These are phyloP conservation scores for Pezicula carpinea DNA, from an alignment of 2,329 filamentous ascomycete genomes.

Conservation along the genomic window DNA sequence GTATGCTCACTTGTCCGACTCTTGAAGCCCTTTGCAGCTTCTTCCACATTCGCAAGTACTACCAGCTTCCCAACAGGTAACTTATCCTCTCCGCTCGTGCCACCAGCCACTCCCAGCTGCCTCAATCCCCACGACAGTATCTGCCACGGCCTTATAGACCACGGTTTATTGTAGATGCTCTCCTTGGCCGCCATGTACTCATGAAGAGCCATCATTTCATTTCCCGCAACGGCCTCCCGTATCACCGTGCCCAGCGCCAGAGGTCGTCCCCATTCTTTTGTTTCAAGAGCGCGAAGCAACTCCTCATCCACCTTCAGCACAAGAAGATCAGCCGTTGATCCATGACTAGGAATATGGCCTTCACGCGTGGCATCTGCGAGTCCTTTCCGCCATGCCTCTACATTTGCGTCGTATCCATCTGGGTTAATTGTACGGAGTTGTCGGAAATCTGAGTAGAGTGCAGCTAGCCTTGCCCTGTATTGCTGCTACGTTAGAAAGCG, in stretches of 20 bases:
- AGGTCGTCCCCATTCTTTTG: conserved; percentile 74
- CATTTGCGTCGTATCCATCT: conserved; percentile 78
- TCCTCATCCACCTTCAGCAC: conserved; percentile 53
- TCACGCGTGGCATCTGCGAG: conserved; percentile 64
- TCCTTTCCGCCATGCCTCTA: conserved; percentile 72
- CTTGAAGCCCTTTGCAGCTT: conserved; percentile 49
- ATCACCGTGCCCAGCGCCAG: conserved; percentile 76
- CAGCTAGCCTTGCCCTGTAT: conserved; percentile 68
- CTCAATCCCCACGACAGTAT: conserved; percentile 72
- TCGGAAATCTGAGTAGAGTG: conserved; percentile 84
- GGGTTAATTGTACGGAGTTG: conserved; percentile 72
- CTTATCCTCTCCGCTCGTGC: conserved; percentile 43
- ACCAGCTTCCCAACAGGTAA: conserved; percentile 61
- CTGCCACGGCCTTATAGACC: conserved; percentile 54
- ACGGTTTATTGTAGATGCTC: conserved; percentile 74
- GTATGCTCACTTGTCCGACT: conserved; percentile 38
- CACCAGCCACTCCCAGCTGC: conserved; percentile 59
- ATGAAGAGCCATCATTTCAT: conserved; percentile 64
- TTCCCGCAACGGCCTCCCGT: conserved; percentile 64
- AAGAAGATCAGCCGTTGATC: conserved; percentile 43
- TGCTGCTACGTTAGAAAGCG: conserved; percentile 1
- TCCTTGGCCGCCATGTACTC: conserved; percentile 62
- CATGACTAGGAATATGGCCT: conserved; percentile 43
- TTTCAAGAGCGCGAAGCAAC: conserved; percentile 68
- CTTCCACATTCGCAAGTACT: conserved; percentile 57